These are phyloP conservation scores for Cutaneotrichosporon sp. DNA, from an alignment of 1,284 basidiomycete species.

Conservation along the genomic window DNA sequence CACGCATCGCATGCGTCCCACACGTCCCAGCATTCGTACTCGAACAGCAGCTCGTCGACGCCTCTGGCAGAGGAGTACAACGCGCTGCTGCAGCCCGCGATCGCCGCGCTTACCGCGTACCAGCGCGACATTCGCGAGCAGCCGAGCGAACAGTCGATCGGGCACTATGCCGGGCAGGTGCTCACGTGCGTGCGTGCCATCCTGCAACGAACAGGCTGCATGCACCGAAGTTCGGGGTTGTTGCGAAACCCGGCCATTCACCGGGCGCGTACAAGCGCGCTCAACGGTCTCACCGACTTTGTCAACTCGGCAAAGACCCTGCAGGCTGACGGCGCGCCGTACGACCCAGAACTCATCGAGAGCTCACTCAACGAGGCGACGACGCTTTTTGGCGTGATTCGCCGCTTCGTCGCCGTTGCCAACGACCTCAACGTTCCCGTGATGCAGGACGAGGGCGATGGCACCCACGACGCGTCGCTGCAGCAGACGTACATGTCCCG, in stretches of 20 bases:
- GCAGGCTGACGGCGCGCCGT: neutral
- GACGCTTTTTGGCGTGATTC: neutral
- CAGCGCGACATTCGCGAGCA: neutral
- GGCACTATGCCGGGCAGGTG: neutral
- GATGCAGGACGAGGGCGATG: neutral
- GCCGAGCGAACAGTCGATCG: neutral
- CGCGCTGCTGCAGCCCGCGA: constrained; percentile 53
- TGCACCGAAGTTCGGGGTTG: constrained; percentile 72
- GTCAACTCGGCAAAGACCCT: neutral
- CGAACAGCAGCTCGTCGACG: neutral
- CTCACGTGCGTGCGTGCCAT: constrained; percentile 65
- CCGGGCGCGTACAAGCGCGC: neutral
- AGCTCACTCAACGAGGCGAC: neutral
- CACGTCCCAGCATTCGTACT: constrained; percentile 7
- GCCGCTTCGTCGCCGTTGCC: neutral
- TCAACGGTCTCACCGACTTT: neutral
- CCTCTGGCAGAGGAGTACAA: constrained; percentile 23
- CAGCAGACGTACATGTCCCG: neutral
- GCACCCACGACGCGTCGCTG: neutral
- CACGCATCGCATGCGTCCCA: constrained; percentile 5
- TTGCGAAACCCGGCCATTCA: constrained; percentile 44
- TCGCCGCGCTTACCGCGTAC: constrained; percentile 32
- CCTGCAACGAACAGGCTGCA: constrained; percentile 75
- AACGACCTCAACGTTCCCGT: neutral
- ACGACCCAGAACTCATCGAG: constrained; percentile 2